Conservation (phyloP, 2,329 filamentous ascomycete species). For the Diaporthe longicolla region DNA sequence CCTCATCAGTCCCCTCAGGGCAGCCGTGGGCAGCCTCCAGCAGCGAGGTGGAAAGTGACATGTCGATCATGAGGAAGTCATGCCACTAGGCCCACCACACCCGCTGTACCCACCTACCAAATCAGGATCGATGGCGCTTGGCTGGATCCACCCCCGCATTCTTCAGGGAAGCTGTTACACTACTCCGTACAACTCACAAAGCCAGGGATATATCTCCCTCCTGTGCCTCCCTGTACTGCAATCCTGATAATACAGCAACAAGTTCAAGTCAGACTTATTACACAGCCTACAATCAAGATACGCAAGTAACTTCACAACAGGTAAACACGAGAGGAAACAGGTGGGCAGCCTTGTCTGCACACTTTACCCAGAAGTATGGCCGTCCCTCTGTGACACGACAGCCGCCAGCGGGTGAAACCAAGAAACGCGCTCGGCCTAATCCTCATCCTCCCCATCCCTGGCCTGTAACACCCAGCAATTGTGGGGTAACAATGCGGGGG, state of each 20-base stretch:
- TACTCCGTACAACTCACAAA: background rate
- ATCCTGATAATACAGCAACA: background rate
- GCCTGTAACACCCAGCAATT: slow-evolving; percentile 16
- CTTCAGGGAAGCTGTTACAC: slow-evolving; percentile 8
- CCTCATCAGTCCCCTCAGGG: background rate
- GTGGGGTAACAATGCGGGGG: slow-evolving; percentile 30
- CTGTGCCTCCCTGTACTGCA: background rate
- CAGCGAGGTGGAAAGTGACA: slow-evolving; percentile 21
- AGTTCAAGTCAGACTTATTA: background rate
- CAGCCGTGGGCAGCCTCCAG: background rate
- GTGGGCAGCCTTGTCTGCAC: background rate
- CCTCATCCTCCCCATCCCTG: slow-evolving; percentile 6
- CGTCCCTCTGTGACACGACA: slow-evolving; percentile 13
- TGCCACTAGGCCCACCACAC: slow-evolving; percentile 22
- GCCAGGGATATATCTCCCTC: background rate
- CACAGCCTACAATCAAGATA: background rate
- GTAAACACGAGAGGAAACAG: background rate
- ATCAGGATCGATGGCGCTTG: background rate
- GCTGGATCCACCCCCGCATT: slow-evolving; percentile 41
- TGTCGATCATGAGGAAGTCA: slow-evolving; percentile 36
- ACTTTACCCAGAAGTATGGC: slow-evolving; percentile 24
- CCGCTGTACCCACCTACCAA: slow-evolving; percentile 24
- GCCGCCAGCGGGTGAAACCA: slow-evolving; percentile 28
- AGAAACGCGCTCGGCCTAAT: background rate
- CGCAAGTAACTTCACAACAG: too few species aligned